Base-by-base conservation (phyloP, 257 asterid genomes). In the Plantago elongata region DNA sequence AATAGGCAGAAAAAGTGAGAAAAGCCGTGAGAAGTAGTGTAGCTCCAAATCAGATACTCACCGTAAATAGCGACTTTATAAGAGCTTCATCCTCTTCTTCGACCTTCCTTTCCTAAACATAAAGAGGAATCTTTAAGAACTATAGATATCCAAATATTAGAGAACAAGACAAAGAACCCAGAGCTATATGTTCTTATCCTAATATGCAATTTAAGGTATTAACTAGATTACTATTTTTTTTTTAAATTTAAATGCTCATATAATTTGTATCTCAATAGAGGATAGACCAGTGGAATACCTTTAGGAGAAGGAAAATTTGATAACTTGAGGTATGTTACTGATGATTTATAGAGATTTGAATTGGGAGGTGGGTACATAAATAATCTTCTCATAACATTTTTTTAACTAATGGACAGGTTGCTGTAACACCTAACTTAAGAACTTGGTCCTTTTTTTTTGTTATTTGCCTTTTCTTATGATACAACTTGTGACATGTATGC, bases 31-130 rank as follows among this genome's bases (percentile, higher is more conserved):
- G 57, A 40, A 22, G 27, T 22, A 22, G 27, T 22, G 27, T 22
- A 22, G 16, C 44, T 46, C 16, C 6, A 18, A 3, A 56, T 17
- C 49, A 7, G 11, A 50, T 75, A 56, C 78, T 63, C 51, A 79
- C 94, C 72, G 65, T 63, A 75, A 84, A 90, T 51, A 84, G 47
- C n/a, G 82, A 66, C 76, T 75, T 79, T 70, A 84, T 83, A 9
- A 75, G 83, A 61, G 92, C 92, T 78, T 90, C 97, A 42, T 90
- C 95, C 43, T 84, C 87, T 74, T 84, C 93, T 74, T 75, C 81
- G 73, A 81, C 34, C 71, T 69, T 76, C 65, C 74, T 77, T 67
- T 81, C 89, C 95, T 88, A 60, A 57, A 51, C 63, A 71, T 11
- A 59, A 47, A 54, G n/a, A 30, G 58, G 34, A 27, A 22, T 7